These are phyloP conservation scores for Tylopilus balloui DNA, from an alignment of 768 basidiomycete species.

Conservation along the genomic window DNA sequence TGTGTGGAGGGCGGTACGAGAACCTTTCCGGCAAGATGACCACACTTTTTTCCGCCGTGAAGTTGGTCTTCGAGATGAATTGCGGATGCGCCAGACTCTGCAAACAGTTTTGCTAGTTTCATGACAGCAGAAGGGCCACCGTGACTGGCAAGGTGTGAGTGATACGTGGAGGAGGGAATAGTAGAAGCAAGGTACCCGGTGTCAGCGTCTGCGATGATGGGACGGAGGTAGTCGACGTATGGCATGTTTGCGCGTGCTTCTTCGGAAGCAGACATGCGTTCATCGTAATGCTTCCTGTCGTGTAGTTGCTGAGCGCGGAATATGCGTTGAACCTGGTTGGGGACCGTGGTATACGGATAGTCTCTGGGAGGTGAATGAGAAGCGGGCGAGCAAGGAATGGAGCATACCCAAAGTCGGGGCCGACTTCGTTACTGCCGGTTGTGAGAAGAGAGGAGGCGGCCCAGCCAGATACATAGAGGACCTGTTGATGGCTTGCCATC, in stretches of 20 bases:
- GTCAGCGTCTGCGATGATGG: constrained; percentile 93
- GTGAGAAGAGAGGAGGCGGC: constrained; percentile 82
- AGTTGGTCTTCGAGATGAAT: constrained; percentile 94
- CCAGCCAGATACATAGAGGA: constrained; percentile 93
- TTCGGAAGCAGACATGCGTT: constrained; percentile 61
- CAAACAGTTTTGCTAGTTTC: constrained; percentile 92
- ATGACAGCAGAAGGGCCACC: constrained; percentile 91
- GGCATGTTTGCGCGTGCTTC: constrained; percentile 67
- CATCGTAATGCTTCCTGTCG: constrained; percentile 90
- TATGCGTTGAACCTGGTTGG: constrained; percentile 89
- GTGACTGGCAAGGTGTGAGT: constrained; percentile 48
- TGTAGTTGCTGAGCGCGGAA: constrained; percentile 91
- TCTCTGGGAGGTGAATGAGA: constrained; percentile 46
- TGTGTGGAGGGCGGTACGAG: constrained; percentile 89
- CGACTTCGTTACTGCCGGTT: constrained; percentile 87
- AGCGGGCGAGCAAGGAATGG: background rate
- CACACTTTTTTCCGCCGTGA: constrained; percentile 94
- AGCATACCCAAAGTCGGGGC: constrained; percentile 79
- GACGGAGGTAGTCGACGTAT: constrained; percentile 83
- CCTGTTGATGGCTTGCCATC: constrained; percentile 83
- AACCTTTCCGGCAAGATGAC: constrained; percentile 88
- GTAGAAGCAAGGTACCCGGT: constrained; percentile 60
- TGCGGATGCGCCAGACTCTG: constrained; percentile 88
- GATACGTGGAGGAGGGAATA: background rate
- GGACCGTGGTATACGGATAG: constrained; percentile 94